phyloP scores from a whole-genome alignment of 257 asterid genomes.

The Solanum paucissectum region DNA sequence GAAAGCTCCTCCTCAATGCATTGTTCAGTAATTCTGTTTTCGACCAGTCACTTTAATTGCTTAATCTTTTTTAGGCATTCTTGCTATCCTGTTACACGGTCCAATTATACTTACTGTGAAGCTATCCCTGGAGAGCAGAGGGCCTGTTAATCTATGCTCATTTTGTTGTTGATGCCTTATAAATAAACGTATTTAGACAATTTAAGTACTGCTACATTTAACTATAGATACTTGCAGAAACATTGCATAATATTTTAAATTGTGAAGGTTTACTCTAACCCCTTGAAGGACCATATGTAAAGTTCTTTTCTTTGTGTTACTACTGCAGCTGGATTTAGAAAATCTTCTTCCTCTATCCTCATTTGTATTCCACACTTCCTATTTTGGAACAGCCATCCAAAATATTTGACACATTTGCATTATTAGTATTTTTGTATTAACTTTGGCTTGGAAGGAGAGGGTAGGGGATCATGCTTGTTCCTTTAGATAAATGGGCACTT shows the following conservation, averaged over 20 bases:
- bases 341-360: background rate
- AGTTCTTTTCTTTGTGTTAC: background rate
- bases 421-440: background rate
- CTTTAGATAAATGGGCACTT: background rate
- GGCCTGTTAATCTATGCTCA: background rate
- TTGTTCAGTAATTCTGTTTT: background rate
- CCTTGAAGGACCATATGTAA: background rate
- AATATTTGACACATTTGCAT: background rate
- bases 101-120: background rate
- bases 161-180: background rate
- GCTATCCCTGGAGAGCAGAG: background rate
- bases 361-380: background rate
- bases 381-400: background rate
- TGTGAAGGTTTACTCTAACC: background rate
- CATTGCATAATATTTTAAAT: background rate
- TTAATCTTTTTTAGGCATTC: background rate
- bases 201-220: background rate
- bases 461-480: background rate
- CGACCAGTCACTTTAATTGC: background rate
- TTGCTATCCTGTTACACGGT: background rate
- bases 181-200: background rate
- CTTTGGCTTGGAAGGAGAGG: background rate
- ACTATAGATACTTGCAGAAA: background rate
- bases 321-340: background rate
- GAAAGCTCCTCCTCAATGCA: background rate